Evolutionary conservation across 805 yeast species (phyloP).

Genomic region (Schwanniomyces sp.): DNA sequence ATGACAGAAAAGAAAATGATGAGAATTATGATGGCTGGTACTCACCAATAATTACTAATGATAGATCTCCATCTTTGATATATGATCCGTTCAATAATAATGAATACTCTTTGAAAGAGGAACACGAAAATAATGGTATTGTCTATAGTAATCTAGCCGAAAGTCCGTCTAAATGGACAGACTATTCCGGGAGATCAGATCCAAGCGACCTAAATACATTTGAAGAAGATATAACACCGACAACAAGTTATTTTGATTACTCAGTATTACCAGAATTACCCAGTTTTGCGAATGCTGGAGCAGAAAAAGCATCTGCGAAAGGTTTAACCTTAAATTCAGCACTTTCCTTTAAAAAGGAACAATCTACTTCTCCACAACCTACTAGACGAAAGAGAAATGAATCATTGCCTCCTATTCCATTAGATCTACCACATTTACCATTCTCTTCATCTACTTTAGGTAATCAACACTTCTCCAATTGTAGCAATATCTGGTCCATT

Average conservation of each 20-base stretch:
- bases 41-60: constrained; percentile 30
- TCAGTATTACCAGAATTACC: constrained; percentile 36
- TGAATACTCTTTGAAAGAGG: constrained; percentile 1
- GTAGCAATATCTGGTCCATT: constrained; percentile 47
- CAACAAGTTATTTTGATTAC: constrained; percentile 29
- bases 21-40: constrained; percentile 11
- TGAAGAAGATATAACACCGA: constrained; percentile 5
- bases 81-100: constrained; percentile 7
- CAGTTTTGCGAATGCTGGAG: constrained; percentile 5
- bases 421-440: constrained; percentile 55
- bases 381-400: constrained; percentile 13
- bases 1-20: not conserved
- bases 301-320: constrained; percentile 10
- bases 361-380: constrained; percentile 4
- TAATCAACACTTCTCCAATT: constrained; percentile 48
- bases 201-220: constrained; percentile 3
- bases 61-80: constrained; percentile 22
- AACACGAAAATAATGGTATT: not conserved
- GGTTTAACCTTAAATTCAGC: constrained; percentile 20
- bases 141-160: constrained; percentile 2
- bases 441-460: constrained; percentile 51
- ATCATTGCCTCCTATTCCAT: constrained; percentile 45
- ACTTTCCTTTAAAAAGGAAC: constrained; percentile 37
- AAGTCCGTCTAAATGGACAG: constrained; percentile 4
- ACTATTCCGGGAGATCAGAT: constrained; percentile 7